Percentiles rank a stretch among this genome's conserved stretches.
Evolutionary conservation across 768 basidiomycete genomes (phyloP).

Genomic region (Trametes cubensis): DNA sequence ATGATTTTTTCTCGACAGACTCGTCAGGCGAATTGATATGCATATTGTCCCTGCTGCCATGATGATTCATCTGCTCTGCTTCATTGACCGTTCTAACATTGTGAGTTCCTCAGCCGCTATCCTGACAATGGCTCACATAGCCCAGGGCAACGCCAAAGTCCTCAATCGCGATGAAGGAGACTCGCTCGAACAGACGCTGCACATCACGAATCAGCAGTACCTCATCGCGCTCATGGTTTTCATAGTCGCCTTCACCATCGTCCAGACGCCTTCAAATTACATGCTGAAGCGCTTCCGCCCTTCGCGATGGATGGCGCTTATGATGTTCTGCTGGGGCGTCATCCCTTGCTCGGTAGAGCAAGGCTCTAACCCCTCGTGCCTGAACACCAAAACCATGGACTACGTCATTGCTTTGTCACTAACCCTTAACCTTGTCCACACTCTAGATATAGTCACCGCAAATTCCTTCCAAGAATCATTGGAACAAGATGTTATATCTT

Average conservation of each 20-base stretch:
- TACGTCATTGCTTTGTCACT: no score
- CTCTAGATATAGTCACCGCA: no score
- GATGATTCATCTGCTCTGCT: constrained; percentile 41
- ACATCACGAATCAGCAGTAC: constrained; percentile 37
- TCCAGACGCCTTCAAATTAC: constrained; percentile 45
- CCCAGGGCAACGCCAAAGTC: constrained; percentile 38
- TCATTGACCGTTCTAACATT: constrained; percentile 26
- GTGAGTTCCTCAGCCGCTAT: constrained; percentile 1
- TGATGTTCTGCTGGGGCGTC: constrained; percentile 44
- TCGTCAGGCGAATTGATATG: constrained; percentile 33
- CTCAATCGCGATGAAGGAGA: constrained; percentile 38
- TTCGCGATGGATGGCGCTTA: constrained; percentile 42
- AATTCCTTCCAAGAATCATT: no score
- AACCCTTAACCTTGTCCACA: no score
- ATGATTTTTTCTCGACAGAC: background rate
- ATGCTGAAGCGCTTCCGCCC: constrained; percentile 43
- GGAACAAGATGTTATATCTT: no score
- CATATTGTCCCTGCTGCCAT: constrained; percentile 41
- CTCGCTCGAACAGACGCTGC: constrained; percentile 34
- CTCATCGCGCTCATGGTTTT: constrained; percentile 43
- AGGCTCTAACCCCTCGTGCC: no score
- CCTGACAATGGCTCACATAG: background rate
- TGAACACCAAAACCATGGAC: no score
- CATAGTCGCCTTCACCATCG: constrained; percentile 43
- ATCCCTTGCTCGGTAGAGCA: no score